Conservation (phyloP, 768 basidiomycete species). For the Russula foetens region DNA sequence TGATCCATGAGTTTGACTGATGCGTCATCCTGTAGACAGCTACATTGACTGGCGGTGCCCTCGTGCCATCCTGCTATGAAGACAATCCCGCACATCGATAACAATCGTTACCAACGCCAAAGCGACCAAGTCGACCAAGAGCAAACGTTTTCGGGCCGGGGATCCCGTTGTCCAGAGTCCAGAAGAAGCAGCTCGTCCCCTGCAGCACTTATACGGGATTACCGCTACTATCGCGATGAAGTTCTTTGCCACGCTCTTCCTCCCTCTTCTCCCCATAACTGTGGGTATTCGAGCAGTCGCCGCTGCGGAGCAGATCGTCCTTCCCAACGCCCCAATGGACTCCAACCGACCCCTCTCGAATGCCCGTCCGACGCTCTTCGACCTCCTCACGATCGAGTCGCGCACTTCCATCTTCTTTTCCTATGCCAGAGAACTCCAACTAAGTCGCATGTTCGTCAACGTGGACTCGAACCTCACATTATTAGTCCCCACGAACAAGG, state of each 20-base stretch:
- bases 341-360: neutral
- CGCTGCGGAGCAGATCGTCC: constrained; percentile 4
- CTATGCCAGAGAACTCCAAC: constrained; percentile 64
- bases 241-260: neutral
- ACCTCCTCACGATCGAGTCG: constrained; percentile 69
- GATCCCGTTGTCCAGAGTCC: too few relatives aligned
- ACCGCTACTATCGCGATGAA: neutral
- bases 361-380: constrained; percentile 48
- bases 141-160: neutral
- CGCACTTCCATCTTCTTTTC: constrained; percentile 77
- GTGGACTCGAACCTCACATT: constrained; percentile 39
- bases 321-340: constrained; percentile 1
- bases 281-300: neutral
- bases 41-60: constrained; percentile 5
- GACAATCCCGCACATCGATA: constrained; percentile 64
- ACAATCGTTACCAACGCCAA: neutral
- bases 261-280: neutral
- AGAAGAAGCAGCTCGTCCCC: too few relatives aligned
- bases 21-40: constrained; percentile 12
- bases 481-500: constrained; percentile 82
- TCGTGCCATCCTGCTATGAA: constrained; percentile 32
- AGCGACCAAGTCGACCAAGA: too few relatives aligned
- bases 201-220: too few relatives aligned
- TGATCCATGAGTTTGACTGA: constrained; percentile 25
- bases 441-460: constrained; percentile 42